Evolutionary conservation across 768 basidiomycete genomes (phyloP).

Genomic region (Coprinopsis marcescibilis): DNA sequence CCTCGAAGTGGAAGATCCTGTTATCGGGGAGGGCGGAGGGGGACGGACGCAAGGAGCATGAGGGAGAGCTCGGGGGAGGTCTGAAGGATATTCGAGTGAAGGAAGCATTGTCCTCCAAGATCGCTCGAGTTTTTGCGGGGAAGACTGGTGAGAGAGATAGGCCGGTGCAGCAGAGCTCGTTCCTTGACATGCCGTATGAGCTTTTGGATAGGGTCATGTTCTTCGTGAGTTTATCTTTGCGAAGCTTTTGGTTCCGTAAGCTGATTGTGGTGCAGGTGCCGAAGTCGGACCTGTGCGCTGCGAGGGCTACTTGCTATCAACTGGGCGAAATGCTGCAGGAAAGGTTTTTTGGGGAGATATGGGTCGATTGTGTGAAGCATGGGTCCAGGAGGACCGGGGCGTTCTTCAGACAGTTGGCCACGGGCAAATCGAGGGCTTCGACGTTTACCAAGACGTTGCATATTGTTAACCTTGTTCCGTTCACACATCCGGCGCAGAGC

Average conservation of each 20-base stretch:
- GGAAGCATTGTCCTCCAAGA: neutral
- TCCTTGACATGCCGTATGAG: slow-evolving; percentile 4
- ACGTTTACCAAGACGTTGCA: slow-evolving; percentile 1
- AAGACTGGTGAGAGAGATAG: neutral
- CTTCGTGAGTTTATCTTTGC: neutral
- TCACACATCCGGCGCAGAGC: slow-evolving; percentile 7
- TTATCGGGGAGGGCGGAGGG: no score
- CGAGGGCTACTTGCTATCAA: neutral
- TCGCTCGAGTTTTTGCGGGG: slow-evolving; percentile 2
- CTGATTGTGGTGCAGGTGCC: slow-evolving; percentile 1
- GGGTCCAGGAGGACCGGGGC: slow-evolving; percentile 6
- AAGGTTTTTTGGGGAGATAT: slow-evolving; percentile 4
- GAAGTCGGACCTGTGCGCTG: neutral
- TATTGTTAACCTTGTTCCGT: slow-evolving; percentile 5
- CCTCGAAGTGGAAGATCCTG: slow-evolving; percentile 6
- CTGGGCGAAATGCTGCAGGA: slow-evolving; percentile 4
- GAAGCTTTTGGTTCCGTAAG: neutral
- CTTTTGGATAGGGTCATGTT: slow-evolving; percentile 3
- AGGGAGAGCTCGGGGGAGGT: neutral
- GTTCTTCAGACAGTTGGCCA: slow-evolving; percentile 2
- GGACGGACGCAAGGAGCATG: neutral
- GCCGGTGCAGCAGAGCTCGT: neutral
- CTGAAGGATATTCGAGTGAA: neutral
- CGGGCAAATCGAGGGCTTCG: neutral
- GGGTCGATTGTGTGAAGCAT: slow-evolving; percentile 1